These are phyloP conservation scores for Xylaria sp. DNA, from an alignment of 2,329 filamentous ascomycete species.

Conservation along the genomic window DNA sequence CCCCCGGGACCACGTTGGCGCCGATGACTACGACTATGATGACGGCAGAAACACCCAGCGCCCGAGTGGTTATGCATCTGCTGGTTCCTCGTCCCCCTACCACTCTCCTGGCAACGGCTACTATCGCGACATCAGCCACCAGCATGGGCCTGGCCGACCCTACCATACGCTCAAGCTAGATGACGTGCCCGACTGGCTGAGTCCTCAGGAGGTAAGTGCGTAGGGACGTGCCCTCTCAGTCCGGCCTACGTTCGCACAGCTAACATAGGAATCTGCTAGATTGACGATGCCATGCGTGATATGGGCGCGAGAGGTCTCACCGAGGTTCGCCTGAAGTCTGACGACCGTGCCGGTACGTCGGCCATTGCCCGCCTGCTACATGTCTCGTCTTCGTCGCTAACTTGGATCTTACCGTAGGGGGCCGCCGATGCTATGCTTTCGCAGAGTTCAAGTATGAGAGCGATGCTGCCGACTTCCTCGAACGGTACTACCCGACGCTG, in stretches of 20 bases:
- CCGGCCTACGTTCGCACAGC: neutral
- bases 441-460: slow-evolving; percentile 49
- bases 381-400: neutral
- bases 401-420: slow-evolving; percentile 24
- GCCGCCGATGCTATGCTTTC: slow-evolving; percentile 44
- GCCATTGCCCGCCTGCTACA: neutral
- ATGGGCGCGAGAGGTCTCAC: slow-evolving; percentile 46
- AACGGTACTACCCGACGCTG: slow-evolving; percentile 45
- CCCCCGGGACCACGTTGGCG: slow-evolving; percentile 30
- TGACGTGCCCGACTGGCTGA: slow-evolving; percentile 41
- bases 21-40: slow-evolving; percentile 24
- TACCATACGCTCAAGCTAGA: slow-evolving; percentile 44
- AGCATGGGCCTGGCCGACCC: slow-evolving; percentile 40
- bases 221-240: neutral
- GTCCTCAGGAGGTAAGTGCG: slow-evolving; percentile 38
- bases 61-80: slow-evolving; percentile 31
- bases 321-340: slow-evolving; percentile 42
- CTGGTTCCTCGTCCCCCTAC: slow-evolving; percentile 36
- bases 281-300: slow-evolving; percentile 40
- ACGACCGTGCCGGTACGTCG: slow-evolving; percentile 38
- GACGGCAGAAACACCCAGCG: slow-evolving; percentile 9
- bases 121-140: slow-evolving; percentile 34
- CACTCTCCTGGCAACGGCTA: slow-evolving; percentile 37
- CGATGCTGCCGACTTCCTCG: slow-evolving; percentile 48
- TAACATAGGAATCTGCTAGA: slow-evolving; percentile 28